A percentile compares a stretch with the other conserved stretches of the same genome.
phyloP scores from a whole-genome alignment of 2,329 filamentous ascomycete genomes.

The Fusarium sp. region DNA sequence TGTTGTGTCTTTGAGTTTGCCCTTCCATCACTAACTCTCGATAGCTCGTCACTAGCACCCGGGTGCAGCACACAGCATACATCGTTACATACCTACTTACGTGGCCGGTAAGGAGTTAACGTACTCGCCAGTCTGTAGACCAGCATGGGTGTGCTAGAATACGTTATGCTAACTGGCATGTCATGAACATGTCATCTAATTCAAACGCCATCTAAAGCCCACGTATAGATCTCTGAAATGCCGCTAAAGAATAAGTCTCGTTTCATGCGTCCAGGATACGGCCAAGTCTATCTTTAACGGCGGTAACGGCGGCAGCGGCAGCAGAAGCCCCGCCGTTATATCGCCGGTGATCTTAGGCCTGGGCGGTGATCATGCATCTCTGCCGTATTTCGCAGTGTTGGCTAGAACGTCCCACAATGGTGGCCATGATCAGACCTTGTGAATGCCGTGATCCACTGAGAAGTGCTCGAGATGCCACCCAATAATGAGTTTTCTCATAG shows the following conservation, averaged over 20 bases:
- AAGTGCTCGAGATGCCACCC: not conserved
- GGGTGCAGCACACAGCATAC: not conserved
- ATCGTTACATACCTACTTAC: not conserved
- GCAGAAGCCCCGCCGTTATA: constrained; percentile 24
- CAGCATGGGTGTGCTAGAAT: not conserved
- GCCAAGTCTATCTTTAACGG: constrained; percentile 1
- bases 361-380: not conserved
- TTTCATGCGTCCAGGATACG: not conserved
- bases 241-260: not conserved
- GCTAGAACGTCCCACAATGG: not conserved
- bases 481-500: not conserved
- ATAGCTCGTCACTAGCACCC: constrained; percentile 6
- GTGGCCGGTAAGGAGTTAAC: not conserved
- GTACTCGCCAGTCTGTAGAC: not conserved
- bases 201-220: not conserved
- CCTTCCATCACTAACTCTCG: not conserved
- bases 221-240: not conserved
- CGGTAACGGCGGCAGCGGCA: not conserved
- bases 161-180: not conserved
- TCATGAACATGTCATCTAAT: not conserved
- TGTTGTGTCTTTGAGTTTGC: constrained; percentile 10
- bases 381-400: not conserved
- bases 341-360: constrained; percentile 3
- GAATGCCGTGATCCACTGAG: not conserved
- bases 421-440: not conserved